Evolutionary conservation across 2,329 filamentous ascomycete genomes (phyloP), one percentile per base, ranked within the genome.

Genomic region (Orbilia brochopaga): DNA sequence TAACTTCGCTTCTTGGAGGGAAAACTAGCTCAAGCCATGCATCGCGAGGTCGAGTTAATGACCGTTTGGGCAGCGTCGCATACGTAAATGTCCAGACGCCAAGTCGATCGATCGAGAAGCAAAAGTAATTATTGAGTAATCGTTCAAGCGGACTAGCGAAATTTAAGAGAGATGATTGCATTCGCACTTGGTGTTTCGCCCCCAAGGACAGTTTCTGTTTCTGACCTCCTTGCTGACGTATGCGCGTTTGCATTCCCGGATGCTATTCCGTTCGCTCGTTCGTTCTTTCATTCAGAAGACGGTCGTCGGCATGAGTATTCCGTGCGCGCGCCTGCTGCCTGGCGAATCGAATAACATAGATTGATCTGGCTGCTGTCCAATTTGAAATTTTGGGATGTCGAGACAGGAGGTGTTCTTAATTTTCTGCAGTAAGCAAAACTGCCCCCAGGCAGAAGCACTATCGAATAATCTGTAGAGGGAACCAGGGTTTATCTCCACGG

Each of bases 181-280:
- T 32, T 32, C 8, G 27, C 3, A 32, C 27, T 3, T 24, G 3
- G 2, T 37, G 8, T 51, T 51, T 51, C 7, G 17, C 11, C 2
- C 17, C 48, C 4, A 19, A 24, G 23, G 23, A 48, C 21, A 10
- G 2, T 27, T 13, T n/a, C 15, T 46, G 56, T 48, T 46, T 69
- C 58, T 63, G n/a, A n/a, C n/a, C n/a, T n/a, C n/a, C n/a, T n/a
- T n/a, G 66, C 66, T 70, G 66, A 70, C 66, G 66, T 70, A 64
- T 53, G 40, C 57, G 13, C 44, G 4, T 48, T 23, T 17, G 44
- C 44, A 21, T 15, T 21, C 44, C 27, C 27, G 27, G 8, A 48
- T 19, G 37, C 37, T 42, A 15, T 13, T 42, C n/a, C n/a, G n/a
- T 13, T 2, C 37, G 4, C 4, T 13, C 13, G 3, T 42, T 17